phyloP scores from a whole-genome alignment of 2,329 filamentous ascomycete genomes.

The Aspergillus amoenus region DNA sequence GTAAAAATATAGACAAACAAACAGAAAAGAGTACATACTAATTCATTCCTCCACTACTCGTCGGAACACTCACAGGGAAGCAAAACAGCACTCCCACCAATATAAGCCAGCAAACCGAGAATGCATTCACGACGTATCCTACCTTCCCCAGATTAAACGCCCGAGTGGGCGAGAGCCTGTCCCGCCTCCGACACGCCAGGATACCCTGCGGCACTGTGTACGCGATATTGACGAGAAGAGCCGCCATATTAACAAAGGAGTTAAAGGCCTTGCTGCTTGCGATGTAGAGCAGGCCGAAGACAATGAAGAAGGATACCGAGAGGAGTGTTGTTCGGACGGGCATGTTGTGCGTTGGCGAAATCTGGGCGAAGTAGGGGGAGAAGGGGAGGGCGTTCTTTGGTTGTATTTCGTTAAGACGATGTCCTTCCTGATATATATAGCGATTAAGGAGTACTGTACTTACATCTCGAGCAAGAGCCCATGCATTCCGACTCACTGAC shows the following conservation, averaged over 20 bases:
- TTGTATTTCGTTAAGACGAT: background rate
- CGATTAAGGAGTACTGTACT: background rate
- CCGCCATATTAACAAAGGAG: slow-evolving; percentile 36
- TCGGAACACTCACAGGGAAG: background rate
- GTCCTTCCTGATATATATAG: background rate
- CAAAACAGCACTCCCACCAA: slow-evolving; percentile 6
- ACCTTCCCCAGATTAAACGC: slow-evolving; percentile 17
- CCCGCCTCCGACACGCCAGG: slow-evolving; percentile 38
- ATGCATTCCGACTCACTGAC: slow-evolving; percentile 13
- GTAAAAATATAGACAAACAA: background rate
- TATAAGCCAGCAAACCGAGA: slow-evolving; percentile 8
- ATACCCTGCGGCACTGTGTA: slow-evolving; percentile 47
- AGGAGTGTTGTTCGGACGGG: slow-evolving; percentile 30
- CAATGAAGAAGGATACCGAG: slow-evolving; percentile 23
- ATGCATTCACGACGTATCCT: slow-evolving; percentile 3
- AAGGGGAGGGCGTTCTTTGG: slow-evolving; percentile 14
- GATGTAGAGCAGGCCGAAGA: slow-evolving; percentile 36
- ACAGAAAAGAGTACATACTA: background rate
- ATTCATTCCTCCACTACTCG: background rate
- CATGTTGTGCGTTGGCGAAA: slow-evolving; percentile 5
- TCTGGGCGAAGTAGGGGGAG: slow-evolving; percentile 15
- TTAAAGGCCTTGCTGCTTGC: slow-evolving; percentile 33
- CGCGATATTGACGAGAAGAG: slow-evolving; percentile 36
- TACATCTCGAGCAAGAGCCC: slow-evolving; percentile 17
- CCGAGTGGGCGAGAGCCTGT: slow-evolving; percentile 15